phyloP scores from a whole-genome alignment of 345 rosid genomes.

The Ceriops tagal region DNA sequence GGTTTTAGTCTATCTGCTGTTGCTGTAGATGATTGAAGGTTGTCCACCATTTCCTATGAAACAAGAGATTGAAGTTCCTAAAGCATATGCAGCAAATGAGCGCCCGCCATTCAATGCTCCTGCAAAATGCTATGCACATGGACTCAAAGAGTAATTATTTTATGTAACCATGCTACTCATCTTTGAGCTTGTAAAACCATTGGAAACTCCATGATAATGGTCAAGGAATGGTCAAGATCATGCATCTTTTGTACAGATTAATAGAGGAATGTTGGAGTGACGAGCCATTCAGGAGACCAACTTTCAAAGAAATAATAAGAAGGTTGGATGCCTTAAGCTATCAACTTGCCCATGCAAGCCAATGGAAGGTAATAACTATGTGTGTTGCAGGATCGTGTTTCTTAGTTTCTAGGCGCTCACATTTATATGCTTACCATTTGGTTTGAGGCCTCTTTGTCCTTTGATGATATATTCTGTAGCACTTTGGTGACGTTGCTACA shows the following conservation, averaged over 20 bases:
- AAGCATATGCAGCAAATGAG: constrained; percentile 42
- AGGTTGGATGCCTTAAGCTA: constrained; percentile 53
- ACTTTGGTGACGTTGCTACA: too few species aligned
- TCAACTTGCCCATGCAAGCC: constrained; percentile 36
- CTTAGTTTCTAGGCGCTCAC: constrained; percentile 9
- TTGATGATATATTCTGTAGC: too few species aligned
- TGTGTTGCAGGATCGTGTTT: constrained; percentile 15
- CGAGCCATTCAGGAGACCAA: constrained; percentile 69
- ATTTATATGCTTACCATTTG: too few species aligned
- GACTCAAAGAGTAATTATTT: constrained; percentile 57
- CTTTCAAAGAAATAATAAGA: constrained; percentile 66
- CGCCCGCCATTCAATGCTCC: constrained; percentile 79
- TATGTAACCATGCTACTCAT: too few species aligned
- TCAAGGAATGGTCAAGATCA: too few species aligned
- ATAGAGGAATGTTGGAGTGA: constrained; percentile 91
- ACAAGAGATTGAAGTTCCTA: constrained; percentile 62
- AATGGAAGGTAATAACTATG: constrained; percentile 47
- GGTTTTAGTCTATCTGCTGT: too few species aligned
- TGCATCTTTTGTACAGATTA: constrained; percentile 45
- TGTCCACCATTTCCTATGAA: constrained; percentile 60
- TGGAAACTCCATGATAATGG: too few species aligned
- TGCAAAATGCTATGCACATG: constrained; percentile 64
- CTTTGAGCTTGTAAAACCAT: too few species aligned
- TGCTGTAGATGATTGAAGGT: constrained; percentile 81
- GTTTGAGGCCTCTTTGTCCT: too few species aligned